These are phyloP conservation scores for Sonneratia alba DNA, from an alignment of 345 rosid genomes.

Conservation along the genomic window DNA sequence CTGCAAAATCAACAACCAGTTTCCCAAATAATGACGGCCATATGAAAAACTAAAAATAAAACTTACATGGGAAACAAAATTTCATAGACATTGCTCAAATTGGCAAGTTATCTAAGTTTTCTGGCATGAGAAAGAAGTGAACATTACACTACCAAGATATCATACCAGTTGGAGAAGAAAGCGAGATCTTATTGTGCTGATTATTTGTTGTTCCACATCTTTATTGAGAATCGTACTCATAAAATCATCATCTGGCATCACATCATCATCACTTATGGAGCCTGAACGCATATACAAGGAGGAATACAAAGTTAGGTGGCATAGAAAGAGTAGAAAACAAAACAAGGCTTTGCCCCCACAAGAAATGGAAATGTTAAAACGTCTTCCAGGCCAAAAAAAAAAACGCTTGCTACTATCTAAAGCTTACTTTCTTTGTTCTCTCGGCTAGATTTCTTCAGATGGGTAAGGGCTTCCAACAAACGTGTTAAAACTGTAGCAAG, in stretches of 20 bases:
- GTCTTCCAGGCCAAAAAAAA: neutral
- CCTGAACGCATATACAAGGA: constrained; percentile 30
- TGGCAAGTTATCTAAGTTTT: neutral
- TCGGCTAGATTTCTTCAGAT: constrained; percentile 39
- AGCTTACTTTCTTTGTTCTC: constrained; percentile 53
- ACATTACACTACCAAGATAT: constrained; percentile 12
- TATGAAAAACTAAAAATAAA: neutral
- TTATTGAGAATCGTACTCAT: constrained; percentile 41
- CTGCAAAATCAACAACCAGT: constrained; percentile 27
- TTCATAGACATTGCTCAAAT: neutral
- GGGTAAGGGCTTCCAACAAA: constrained; percentile 74
- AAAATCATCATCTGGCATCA: constrained; percentile 38
- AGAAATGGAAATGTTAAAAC: neutral
- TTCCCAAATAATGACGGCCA: constrained; percentile 1
- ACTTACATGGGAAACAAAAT: neutral
- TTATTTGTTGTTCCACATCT: constrained; percentile 65
- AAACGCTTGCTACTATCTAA: neutral
- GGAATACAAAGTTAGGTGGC: constrained; percentile 1
- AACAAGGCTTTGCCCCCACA: neutral
- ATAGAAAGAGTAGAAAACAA: neutral
- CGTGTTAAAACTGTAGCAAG: constrained; percentile 69
- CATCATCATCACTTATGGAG: constrained; percentile 13
- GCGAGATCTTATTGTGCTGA: constrained; percentile 64
- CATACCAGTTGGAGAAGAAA: constrained; percentile 90
- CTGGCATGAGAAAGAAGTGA: constrained; percentile 9